A percentile compares a stretch with the other conserved stretches of the same genome.
Conservation (phyloP, 768 basidiomycete genomes). For the Fibroporia radiculosa region DNA sequence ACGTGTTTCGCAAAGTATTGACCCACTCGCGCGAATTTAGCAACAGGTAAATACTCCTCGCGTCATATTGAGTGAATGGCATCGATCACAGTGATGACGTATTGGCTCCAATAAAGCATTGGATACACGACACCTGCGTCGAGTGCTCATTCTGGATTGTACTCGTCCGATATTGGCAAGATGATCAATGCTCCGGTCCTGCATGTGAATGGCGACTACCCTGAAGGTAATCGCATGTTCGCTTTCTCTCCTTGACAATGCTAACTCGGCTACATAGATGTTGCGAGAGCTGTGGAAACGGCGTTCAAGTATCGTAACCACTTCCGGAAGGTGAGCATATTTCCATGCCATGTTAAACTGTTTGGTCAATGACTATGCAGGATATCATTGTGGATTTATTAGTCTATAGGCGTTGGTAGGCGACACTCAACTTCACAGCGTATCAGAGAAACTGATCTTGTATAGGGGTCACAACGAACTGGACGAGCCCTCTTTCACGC, state of each 20-base stretch:
- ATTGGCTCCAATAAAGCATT: conserved; percentile 64
- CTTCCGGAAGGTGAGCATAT: conserved; percentile 59
- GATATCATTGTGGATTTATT: conserved; percentile 87
- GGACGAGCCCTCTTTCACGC: conserved; percentile 81
- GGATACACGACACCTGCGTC: conserved; percentile 90
- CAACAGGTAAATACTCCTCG: conserved; percentile 42
- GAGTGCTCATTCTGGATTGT: conserved; percentile 74
- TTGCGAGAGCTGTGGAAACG: conserved; percentile 76
- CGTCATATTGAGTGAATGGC: neutral
- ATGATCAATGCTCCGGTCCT: conserved; percentile 86
- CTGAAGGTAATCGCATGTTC: conserved; percentile 47
- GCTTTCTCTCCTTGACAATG: neutral
- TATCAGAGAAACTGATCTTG: conserved; percentile 1
- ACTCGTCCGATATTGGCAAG: conserved; percentile 85
- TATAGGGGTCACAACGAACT: conserved; percentile 82
- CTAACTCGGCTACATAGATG: conserved; percentile 55
- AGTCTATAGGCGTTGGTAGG: conserved; percentile 78
- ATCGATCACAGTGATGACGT: neutral
- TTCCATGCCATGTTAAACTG: neutral
- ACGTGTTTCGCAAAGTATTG: conserved; percentile 6
- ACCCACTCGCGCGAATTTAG: conserved; percentile 21
- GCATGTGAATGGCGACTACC: conserved; percentile 88
- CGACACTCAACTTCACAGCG: conserved; percentile 1
- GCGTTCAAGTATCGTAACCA: conserved; percentile 82
- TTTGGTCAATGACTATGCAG: too few species aligned